Base-by-base conservation (phyloP, 2,329 filamentous ascomycete genomes). In the Aspergillus persii region DNA sequence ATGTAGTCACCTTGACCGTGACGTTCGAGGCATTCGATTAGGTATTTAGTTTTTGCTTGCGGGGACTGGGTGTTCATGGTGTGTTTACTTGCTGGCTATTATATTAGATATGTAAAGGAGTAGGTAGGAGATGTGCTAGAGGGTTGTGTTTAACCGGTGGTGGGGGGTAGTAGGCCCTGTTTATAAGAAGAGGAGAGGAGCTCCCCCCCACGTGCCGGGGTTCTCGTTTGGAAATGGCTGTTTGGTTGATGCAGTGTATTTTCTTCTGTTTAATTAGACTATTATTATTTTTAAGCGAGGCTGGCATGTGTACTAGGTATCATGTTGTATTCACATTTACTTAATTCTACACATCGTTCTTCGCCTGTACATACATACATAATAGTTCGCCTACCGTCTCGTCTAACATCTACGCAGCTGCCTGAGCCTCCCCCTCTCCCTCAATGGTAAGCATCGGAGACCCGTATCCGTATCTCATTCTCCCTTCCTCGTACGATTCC, bases 391-490 rank as follows among this genome's bases (percentile, higher is more conserved):
- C 18, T 23, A 23, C 18, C 18, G 18, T 23, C 18, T 23, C 18
- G 18, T 23, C 15, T n/a, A 33, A 26, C 11, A 18, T 39, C 30
- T 58, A 52, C 48, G 46, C 58, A 18, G 53, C 49, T 8, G 55
- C 27, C 11, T 46, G 52, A 1, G 46, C 31, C 23, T 64, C 62
- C 12, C 63, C 54, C 18, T 64, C 62, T 11, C 63, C 54, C 31
- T 71, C 71, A 33, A 77, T 68, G 5, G 69, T 77, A 29, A 76
- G 63, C 74, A 77, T 77, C 3, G 75, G 76, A 44, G 70, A 74
- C 1, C 75, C 75, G 62, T 67, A 77, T 11, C 69, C 75, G 65
- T 77, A 77, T 29, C 71, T 66, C 50, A 67, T 58, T 3, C 68
- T 64, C 0, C 75, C 74, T 50, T 71, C 70, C n/a, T 71, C 68